Evolutionary conservation across 352 stramenopile species (phyloP).

Genomic region (Pythium grandisporangium): DNA sequence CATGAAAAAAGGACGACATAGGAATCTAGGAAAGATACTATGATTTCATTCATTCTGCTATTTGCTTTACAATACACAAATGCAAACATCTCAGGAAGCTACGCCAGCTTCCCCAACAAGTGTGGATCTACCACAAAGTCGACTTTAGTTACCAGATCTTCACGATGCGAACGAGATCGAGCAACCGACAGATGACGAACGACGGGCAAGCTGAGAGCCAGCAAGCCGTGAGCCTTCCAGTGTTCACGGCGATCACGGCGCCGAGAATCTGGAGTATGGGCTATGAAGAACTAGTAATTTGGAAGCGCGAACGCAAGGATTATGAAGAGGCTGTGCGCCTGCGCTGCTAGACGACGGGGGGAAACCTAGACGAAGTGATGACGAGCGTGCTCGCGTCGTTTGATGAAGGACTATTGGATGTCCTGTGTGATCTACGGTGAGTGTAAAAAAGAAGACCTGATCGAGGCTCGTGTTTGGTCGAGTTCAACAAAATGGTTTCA

Average conservation of each 20-base stretch:
- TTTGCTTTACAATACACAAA: too few relatives aligned
- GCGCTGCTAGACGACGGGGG: not conserved
- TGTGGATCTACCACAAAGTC: not conserved
- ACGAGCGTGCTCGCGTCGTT: not conserved
- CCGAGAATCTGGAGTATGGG: not conserved
- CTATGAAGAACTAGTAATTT: not conserved
- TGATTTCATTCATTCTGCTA: too few relatives aligned
- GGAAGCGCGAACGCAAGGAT: not conserved
- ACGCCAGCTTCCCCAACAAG: too few relatives aligned
- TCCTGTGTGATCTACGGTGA: not conserved
- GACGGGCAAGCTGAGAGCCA: not conserved
- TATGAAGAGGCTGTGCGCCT: not conserved
- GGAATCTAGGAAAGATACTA: too few relatives aligned
- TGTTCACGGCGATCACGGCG: not conserved
- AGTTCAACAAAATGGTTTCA: not conserved
- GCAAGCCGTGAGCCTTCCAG: not conserved
- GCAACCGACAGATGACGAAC: not conserved
- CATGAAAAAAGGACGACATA: too few relatives aligned
- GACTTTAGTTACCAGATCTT: not conserved
- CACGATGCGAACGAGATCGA: too few relatives aligned
- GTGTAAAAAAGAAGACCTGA: not conserved
- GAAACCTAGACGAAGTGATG: not conserved
- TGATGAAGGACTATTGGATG: not conserved
- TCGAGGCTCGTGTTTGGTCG: not conserved
- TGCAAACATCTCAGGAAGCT: too few relatives aligned